Percentiles rank a stretch among this genome's conserved stretches.
These are phyloP conservation scores for Hymenoscyphus scutula DNA, from an alignment of 2,329 filamentous ascomycete genomes.

Conservation along the genomic window DNA sequence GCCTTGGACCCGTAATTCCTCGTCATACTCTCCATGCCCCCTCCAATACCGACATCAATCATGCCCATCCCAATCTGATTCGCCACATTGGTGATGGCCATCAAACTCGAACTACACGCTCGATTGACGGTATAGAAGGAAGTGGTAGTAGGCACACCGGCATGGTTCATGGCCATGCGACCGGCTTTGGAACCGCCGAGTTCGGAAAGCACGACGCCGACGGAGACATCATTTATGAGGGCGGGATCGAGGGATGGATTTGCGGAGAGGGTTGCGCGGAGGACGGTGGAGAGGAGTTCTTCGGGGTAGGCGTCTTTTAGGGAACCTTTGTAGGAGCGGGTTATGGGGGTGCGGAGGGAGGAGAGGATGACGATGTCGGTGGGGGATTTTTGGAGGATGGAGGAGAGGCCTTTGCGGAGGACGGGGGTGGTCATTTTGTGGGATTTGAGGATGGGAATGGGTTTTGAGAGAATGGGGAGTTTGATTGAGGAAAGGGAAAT, in stretches of 20 bases:
- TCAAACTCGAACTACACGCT: conserved; percentile 76
- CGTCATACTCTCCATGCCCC: conserved; percentile 96
- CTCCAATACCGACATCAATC: conserved; percentile 74
- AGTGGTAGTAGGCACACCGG: conserved; percentile 69
- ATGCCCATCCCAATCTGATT: conserved; percentile 72
- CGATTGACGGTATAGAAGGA: conserved; percentile 85
- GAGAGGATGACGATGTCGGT: conserved; percentile 86
- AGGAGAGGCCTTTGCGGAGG: conserved; percentile 64
- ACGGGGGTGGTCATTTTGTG: conserved; percentile 37
- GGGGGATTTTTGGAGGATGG: conserved; percentile 75
- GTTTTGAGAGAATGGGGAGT: neutral
- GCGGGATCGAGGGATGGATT: conserved; percentile 70
- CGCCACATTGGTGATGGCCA: conserved; percentile 72
- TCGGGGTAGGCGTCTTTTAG: conserved; percentile 90
- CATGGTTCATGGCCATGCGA: conserved; percentile 86
- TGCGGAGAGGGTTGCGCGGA: conserved; percentile 66
- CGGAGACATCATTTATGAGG: conserved; percentile 74
- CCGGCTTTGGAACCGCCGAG: conserved; percentile 88
- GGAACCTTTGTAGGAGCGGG: conserved; percentile 76
- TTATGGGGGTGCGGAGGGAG: conserved; percentile 84
- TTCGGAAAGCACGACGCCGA: conserved; percentile 87
- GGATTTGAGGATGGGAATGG: neutral
- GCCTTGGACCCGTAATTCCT: conserved; percentile 81
- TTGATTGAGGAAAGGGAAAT: too few relatives aligned
- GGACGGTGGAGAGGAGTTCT: conserved; percentile 71